Percentiles rank a stretch among this genome's conserved stretches.
Evolutionary conservation across 2,329 filamentous ascomycete genomes (phyloP).

Genomic region (Aspergillus sp.): DNA sequence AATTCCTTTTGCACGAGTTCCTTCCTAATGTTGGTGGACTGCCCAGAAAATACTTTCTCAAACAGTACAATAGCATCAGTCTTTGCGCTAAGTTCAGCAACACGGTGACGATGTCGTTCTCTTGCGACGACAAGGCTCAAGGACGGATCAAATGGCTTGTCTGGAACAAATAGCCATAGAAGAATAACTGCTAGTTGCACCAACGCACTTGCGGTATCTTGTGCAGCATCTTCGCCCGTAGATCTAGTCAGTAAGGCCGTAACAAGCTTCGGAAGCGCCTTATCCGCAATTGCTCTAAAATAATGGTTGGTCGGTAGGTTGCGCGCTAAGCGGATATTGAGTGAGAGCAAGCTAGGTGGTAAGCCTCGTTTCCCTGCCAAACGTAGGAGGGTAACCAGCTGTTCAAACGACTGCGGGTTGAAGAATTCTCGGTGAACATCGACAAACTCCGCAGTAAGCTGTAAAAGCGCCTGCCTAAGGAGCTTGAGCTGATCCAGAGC

Average conservation of each 20-base stretch:
- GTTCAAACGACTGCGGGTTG: constrained; percentile 26
- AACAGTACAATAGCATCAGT: constrained; percentile 64
- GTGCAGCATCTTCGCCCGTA: constrained; percentile 21
- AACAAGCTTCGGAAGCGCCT: constrained; percentile 30
- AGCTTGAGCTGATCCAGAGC: constrained; percentile 51
- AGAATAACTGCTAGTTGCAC: constrained; percentile 72
- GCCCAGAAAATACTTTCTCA: constrained; percentile 66
- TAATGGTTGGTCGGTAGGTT: constrained; percentile 30
- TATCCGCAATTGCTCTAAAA: constrained; percentile 36
- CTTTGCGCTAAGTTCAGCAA: constrained; percentile 55
- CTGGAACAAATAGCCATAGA: constrained; percentile 79
- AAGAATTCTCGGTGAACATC: constrained; percentile 37
- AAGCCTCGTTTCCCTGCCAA: constrained; percentile 24
- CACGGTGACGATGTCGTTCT: constrained; percentile 57
- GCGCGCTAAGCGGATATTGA: constrained; percentile 20
- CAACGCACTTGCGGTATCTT: constrained; percentile 64
- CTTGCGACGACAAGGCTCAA: constrained; percentile 63
- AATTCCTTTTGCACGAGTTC: constrained; percentile 64
- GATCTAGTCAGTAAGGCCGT: constrained; percentile 21
- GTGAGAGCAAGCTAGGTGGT: constrained; percentile 12
- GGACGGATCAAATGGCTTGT: constrained; percentile 81
- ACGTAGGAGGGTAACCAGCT: constrained; percentile 24
- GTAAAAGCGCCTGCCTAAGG: constrained; percentile 51
- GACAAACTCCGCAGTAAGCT: constrained; percentile 34
- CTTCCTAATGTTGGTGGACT: constrained; percentile 66